A percentile compares a stretch with the other conserved stretches of the same genome.
Conservation (phyloP, 2,329 filamentous ascomycete species). For the Ophiostoma himal-ulmi region DNA sequence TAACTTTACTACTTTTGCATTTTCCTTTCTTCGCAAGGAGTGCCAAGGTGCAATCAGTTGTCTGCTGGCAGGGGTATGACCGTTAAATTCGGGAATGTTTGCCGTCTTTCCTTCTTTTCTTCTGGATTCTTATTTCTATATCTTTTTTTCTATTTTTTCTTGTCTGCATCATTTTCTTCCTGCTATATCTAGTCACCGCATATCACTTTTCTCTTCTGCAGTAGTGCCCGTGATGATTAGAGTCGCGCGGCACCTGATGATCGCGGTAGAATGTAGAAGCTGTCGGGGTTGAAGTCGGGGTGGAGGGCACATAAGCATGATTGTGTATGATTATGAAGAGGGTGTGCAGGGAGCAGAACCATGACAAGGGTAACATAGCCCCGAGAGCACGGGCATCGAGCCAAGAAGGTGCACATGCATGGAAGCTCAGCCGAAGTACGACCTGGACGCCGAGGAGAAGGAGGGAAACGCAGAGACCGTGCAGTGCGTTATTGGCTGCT, state of each 20-base stretch:
- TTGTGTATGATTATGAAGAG: background rate
- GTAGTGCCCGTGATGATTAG: background rate
- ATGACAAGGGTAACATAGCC: background rate
- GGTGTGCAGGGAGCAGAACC: background rate
- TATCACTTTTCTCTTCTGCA: background rate
- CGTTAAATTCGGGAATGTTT: background rate
- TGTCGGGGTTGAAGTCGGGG: too few relatives aligned
- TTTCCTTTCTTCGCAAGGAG: too few relatives aligned
- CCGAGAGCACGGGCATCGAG: background rate
- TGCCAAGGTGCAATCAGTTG: too few relatives aligned
- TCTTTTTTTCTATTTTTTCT: too few relatives aligned
- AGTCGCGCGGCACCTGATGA: background rate
- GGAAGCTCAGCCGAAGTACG: constrained; percentile 3
- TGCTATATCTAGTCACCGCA: background rate
- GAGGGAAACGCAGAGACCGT: background rate
- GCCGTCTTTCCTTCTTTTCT: background rate
- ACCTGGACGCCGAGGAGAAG: constrained; percentile 3
- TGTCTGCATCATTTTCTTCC: background rate
- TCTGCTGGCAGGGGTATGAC: too few relatives aligned
- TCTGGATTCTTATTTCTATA: background rate
- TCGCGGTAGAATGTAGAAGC: background rate
- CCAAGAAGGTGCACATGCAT: constrained; percentile 4
- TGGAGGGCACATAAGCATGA: background rate
- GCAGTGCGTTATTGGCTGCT: background rate
- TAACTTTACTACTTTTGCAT: too few relatives aligned